A percentile compares a stretch with the other conserved stretches of the same genome.
These are phyloP conservation scores for Avena atlantica DNA, from an alignment of 176 grass and related monocot genomes.

Conservation along the genomic window DNA sequence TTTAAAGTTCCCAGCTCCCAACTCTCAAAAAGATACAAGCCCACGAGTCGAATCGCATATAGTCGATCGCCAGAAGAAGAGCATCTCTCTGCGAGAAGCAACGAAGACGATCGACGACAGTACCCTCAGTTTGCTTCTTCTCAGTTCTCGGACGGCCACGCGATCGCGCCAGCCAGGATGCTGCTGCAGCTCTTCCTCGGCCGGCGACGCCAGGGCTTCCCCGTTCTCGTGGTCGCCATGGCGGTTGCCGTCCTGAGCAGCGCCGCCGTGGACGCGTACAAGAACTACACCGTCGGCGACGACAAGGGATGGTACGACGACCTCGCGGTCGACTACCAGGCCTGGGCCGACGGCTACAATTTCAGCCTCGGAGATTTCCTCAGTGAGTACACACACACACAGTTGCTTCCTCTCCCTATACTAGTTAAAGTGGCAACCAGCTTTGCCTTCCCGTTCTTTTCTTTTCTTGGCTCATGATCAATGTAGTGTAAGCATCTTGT, in stretches of 20 bases:
- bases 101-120: background rate
- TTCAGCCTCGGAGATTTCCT: conserved; percentile 98
- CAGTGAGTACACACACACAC: conserved; percentile 59
- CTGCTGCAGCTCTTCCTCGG: conserved; percentile 36
- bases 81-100: conserved; percentile 43
- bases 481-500: background rate
- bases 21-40: conserved; percentile 26
- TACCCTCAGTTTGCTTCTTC: background rate
- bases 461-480: background rate
- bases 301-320: conserved; percentile 87
- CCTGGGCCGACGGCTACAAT: conserved; percentile 84
- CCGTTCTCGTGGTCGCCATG: conserved; percentile 3
- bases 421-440: background rate
- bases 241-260: conserved; percentile 12
- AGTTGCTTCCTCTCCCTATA: background rate
- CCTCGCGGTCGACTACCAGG: conserved; percentile 77
- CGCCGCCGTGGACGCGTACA: conserved; percentile 50
- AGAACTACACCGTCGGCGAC: conserved; percentile 97
- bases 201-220: background rate
- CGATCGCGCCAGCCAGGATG: too few species aligned
- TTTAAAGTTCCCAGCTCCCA: conserved; percentile 39
- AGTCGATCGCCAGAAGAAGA: background rate
- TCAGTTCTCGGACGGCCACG: background rate
- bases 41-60: background rate
- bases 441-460: background rate